Conservation (phyloP, 1,139 yeast genomes). For the Pichia cactophila region DNA sequence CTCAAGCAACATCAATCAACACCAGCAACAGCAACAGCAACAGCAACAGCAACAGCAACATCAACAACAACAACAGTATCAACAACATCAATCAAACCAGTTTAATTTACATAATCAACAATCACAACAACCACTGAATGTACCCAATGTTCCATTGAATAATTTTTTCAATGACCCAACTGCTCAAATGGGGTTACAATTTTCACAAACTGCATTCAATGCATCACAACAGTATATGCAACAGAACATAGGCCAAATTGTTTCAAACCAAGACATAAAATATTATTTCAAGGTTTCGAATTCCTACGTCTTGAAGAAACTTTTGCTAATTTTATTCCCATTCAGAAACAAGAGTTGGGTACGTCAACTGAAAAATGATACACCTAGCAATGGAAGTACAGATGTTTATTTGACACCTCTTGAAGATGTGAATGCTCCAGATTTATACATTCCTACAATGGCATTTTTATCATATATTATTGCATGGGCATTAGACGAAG, state of each 20-base stretch:
- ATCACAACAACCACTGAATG: constrained; percentile 2
- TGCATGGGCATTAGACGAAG: constrained; percentile 78
- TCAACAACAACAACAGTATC: constrained; percentile 5
- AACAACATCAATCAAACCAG: background rate
- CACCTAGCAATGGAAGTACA: constrained; percentile 31
- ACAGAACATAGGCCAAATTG: constrained; percentile 55
- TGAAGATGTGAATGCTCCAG: constrained; percentile 91
- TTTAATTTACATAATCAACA: background rate
- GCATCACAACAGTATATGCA: constrained; percentile 67
- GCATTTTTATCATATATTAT: constrained; percentile 83
- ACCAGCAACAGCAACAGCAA: constrained; percentile 10
- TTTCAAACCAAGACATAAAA: constrained; percentile 48
- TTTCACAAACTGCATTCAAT: constrained; percentile 78
- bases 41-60: constrained; percentile 9
- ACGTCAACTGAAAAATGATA: constrained; percentile 35
- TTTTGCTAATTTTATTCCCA: constrained; percentile 73
- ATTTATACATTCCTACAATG: constrained; percentile 92
- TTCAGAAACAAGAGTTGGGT: constrained; percentile 79
- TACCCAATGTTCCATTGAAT: constrained; percentile 13
- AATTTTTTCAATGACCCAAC: constrained; percentile 70
- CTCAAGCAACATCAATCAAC: background rate
- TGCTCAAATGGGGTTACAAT: constrained; percentile 78
- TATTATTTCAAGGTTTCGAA: constrained; percentile 92
- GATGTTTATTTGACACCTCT: constrained; percentile 58
- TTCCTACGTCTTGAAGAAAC: constrained; percentile 69